Base-by-base conservation (phyloP, 2,329 filamentous ascomycete genomes). In the Phialemonium atrogriseum region DNA sequence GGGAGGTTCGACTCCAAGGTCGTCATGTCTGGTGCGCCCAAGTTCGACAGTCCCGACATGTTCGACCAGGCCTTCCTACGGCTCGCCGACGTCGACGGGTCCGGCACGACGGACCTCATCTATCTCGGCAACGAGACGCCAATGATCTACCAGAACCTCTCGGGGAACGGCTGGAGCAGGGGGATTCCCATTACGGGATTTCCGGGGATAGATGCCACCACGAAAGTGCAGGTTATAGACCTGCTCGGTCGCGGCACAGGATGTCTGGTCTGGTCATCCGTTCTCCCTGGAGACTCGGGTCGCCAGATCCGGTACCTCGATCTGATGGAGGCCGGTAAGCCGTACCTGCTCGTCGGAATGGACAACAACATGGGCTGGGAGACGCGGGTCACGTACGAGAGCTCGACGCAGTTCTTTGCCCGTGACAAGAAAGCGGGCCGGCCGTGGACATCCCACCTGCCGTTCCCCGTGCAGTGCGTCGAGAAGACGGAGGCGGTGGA, bases 1-100 rank as follows among this genome's bases (percentile, higher is more conserved):
- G 56, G 55, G 2, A 13, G 25, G 1, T 58, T 59, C 41, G 51
- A 48, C 0, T 13, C 12, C 1, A 40, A 42, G 15, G 39, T 57
- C 11, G 23, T 13, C 3, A 56, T 59, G 51, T 40, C 31, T 4
- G 45, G 51, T 35, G 9, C 49, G 1, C 51, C 53, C 7, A 14
- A 18, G 7, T 37, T 50, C 11, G 44, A 45, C 31, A 4, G 5
- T 4, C 5, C 9, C 4, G 43, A 48, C 12, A 10, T 21, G 2
- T 53, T 51, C 30, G 23, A 30, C 12, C 34, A 32, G 7, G 10
- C 19, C 2, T 33, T 35, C 6, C 11, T 55, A 5, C 34, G 15
- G 7, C 35, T 54, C 0, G 32, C 30, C 4, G 49, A 53, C 34
- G 28, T 44, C 11, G 42, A 45, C 26, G 45, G 45, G 9, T 36